Conservation (phyloP, 2,329 filamentous ascomycete species). For the Neofusicoccum ribis region DNA sequence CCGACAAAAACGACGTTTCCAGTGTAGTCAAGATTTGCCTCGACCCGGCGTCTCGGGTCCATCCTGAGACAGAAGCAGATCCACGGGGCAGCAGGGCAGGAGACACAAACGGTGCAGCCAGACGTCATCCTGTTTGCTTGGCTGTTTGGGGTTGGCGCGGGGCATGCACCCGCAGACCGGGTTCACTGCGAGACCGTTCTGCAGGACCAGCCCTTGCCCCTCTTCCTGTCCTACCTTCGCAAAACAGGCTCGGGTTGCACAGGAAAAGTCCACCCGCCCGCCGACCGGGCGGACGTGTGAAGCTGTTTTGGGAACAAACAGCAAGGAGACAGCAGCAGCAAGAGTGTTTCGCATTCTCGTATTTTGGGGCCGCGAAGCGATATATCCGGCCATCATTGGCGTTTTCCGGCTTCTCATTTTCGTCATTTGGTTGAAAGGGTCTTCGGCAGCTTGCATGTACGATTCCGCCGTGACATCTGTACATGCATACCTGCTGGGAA, state of each 20-base stretch:
- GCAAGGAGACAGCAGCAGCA: constrained; percentile 4
- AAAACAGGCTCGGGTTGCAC: constrained; percentile 2
- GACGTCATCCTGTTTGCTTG: constrained; percentile 6
- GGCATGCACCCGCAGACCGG: constrained; percentile 9
- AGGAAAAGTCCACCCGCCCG: neutral
- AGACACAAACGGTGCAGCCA: constrained; percentile 9
- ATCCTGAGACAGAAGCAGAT: constrained; percentile 2
- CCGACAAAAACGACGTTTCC: neutral
- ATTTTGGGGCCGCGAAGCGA: neutral
- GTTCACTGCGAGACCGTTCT: constrained; percentile 9
- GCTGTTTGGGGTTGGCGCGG: constrained; percentile 5
- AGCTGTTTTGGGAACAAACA: neutral
- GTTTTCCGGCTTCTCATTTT: neutral
- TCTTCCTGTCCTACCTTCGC: constrained; percentile 1
- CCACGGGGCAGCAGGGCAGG: neutral
- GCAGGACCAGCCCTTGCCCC: constrained; percentile 13
- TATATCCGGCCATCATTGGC: neutral
- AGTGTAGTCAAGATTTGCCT: constrained; percentile 5
- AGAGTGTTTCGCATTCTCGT: neutral
- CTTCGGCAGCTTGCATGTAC: neutral
- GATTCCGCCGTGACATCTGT: neutral
- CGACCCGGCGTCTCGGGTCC: neutral
- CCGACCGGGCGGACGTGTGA: neutral
- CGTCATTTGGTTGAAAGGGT: neutral
- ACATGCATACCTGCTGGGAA: neutral